Percentiles rank a stretch among this genome's conserved stretches.
These are phyloP conservation scores for Gymnopus androsaceus DNA, from an alignment of 1,284 basidiomycete species.

Conservation along the genomic window DNA sequence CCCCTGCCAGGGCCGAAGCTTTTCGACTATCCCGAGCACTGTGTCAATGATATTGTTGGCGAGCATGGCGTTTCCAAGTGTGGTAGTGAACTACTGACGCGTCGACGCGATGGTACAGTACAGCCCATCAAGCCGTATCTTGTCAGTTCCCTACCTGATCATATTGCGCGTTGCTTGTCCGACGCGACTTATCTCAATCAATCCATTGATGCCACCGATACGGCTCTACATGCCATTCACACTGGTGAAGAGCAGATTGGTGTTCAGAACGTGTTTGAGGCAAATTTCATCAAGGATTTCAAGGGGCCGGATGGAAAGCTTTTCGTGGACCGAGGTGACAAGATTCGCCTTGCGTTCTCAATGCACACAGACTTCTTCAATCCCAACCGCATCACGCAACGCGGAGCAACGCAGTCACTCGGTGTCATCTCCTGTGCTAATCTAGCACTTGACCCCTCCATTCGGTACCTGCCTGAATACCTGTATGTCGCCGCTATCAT, in stretches of 20 bases:
- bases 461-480: slow-evolving; percentile 32
- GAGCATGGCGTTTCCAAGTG: too few species aligned
- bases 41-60: not conserved
- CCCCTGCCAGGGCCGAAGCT: not conserved
- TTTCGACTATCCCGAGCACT: not conserved
- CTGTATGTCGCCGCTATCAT: slow-evolving; percentile 34
- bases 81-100: too few species aligned
- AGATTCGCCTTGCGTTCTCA: too few species aligned
- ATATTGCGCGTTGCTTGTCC: slow-evolving; percentile 19
- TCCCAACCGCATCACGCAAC: not conserved
- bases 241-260: too few species aligned
- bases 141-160: slow-evolving; percentile 18
- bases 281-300: slow-evolving; percentile 15
- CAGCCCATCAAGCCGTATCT: too few species aligned
- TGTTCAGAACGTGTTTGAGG: slow-evolving; percentile 3
- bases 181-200: slow-evolving; percentile 16
- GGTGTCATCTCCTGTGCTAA: slow-evolving; percentile 2
- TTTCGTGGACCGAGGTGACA: too few species aligned
- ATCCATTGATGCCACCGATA: slow-evolving; percentile 22
- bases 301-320: too few species aligned
- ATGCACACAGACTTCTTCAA: too few species aligned
- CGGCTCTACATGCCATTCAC: not conserved
- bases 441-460: slow-evolving; percentile 20
- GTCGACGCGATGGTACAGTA: too few species aligned
- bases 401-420: not conserved